These are phyloP conservation scores for Penicillium robsamsonii DNA, from an alignment of 495 filamentous ascomycete species.

Conservation along the genomic window DNA sequence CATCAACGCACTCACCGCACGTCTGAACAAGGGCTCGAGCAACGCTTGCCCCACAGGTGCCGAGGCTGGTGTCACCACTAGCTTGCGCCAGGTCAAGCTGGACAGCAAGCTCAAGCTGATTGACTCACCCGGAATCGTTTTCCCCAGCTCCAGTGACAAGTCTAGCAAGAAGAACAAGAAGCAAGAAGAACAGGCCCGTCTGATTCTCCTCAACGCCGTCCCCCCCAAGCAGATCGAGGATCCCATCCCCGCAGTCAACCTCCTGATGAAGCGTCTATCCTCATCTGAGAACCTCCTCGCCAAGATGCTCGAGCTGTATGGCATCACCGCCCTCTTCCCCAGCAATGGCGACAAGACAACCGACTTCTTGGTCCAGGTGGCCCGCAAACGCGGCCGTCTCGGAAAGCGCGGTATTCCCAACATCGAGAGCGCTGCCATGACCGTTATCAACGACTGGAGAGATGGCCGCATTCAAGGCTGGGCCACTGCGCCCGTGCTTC, in stretches of 20 bases:
- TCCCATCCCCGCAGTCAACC: constrained; percentile 77
- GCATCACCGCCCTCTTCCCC: constrained; percentile 71
- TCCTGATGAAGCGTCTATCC: constrained; percentile 77
- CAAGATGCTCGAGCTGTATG: constrained; percentile 79
- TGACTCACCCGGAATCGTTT: constrained; percentile 94
- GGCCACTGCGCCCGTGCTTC: constrained; percentile 68
- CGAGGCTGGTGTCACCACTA: constrained; percentile 91
- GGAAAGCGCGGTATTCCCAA: constrained; percentile 92
- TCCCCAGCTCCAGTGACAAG: constrained; percentile 59
- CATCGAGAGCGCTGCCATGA: constrained; percentile 79
- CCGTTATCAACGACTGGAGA: constrained; percentile 91
- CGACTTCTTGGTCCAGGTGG: constrained; percentile 94
- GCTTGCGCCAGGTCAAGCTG: constrained; percentile 83
- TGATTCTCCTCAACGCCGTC: constrained; percentile 85
- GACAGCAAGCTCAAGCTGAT: constrained; percentile 93
- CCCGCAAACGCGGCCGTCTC: constrained; percentile 83
- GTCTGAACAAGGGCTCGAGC: constrained; percentile 63
- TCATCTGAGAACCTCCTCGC: constrained; percentile 65
- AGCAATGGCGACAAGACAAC: constrained; percentile 70
- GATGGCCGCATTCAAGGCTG: constrained; percentile 95
- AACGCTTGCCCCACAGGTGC: constrained; percentile 84
- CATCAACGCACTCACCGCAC: constrained; percentile 87
- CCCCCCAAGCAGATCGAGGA: constrained; percentile 93
- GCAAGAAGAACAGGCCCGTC: constrained; percentile 71
- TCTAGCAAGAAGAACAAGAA: constrained; percentile 53